phyloP scores from a whole-genome alignment of 2,329 filamentous ascomycete genomes.

The Aspergillus neoniger region DNA sequence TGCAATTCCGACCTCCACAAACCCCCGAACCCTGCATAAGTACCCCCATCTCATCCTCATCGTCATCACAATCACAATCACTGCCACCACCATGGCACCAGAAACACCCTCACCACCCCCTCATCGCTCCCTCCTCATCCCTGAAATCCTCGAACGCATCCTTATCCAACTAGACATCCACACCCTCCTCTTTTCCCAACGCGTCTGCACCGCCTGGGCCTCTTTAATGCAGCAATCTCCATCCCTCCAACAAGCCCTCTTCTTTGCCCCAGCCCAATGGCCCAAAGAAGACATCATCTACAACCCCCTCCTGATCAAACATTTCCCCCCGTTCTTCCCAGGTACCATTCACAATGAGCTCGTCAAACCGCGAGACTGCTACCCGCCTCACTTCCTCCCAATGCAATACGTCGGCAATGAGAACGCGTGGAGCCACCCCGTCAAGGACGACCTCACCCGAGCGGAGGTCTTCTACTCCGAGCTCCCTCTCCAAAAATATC shows the following conservation, averaged over 20 bases:
- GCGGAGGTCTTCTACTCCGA: background rate
- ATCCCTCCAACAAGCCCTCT: background rate
- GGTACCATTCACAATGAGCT: too few species aligned
- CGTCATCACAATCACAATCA: too few species aligned
- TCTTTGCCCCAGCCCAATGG: background rate
- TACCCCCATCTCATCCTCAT: too few species aligned
- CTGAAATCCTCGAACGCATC: slow-evolving; percentile 3
- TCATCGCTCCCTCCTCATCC: background rate
- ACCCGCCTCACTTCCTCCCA: too few species aligned
- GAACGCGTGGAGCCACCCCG: background rate
- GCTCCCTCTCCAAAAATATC: background rate
- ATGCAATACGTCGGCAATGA: too few species aligned
- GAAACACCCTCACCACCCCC: too few species aligned
- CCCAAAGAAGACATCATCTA: background rate
- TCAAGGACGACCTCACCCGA: background rate
- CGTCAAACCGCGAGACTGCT: too few species aligned
- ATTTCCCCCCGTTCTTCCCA: background rate
- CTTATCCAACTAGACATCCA: background rate
- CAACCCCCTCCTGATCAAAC: background rate
- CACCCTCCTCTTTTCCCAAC: slow-evolving; percentile 1
- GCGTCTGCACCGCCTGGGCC: background rate
- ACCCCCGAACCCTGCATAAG: too few species aligned
- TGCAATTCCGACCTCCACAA: too few species aligned
- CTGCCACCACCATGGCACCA: too few species aligned
- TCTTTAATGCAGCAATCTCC: background rate